Evolutionary conservation across 352 stramenopile genomes (phyloP).

Genomic region (Globisporangium perplexum): DNA sequence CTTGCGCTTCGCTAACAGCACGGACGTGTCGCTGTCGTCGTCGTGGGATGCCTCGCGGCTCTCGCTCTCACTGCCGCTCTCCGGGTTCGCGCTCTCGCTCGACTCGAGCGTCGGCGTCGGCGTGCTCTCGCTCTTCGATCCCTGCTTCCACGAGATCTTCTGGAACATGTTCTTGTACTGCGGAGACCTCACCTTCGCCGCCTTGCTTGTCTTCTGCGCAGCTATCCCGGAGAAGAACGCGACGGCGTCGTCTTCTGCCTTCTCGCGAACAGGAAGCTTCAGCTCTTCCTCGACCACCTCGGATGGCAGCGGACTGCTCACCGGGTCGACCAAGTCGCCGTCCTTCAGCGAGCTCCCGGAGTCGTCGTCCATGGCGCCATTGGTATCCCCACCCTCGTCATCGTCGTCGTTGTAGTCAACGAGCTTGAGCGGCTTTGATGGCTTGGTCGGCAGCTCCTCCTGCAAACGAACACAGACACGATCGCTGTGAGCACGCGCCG

Average conservation of each 20-base stretch:
- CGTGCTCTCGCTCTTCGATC: slow-evolving; percentile 12
- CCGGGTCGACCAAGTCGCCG: slow-evolving; percentile 18
- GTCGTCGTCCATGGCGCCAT: slow-evolving; percentile 31
- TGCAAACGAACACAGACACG: slow-evolving; percentile 13
- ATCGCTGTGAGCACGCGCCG: background rate
- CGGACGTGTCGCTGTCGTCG: slow-evolving; percentile 16
- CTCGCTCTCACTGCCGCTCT: slow-evolving; percentile 31
- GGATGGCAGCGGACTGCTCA: slow-evolving; percentile 14
- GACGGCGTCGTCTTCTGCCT: slow-evolving; percentile 40
- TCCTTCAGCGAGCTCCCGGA: slow-evolving; percentile 24
- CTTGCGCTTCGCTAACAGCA: slow-evolving; percentile 50
- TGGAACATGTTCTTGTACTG: slow-evolving; percentile 78
- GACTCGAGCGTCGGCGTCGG: slow-evolving; percentile 13
- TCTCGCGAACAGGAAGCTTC: slow-evolving; percentile 52
- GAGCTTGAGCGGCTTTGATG: slow-evolving; percentile 64
- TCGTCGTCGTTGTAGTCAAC: slow-evolving; percentile 73
- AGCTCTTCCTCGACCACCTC: slow-evolving; percentile 37
- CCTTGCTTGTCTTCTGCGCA: slow-evolving; percentile 36
- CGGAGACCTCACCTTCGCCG: slow-evolving; percentile 34
- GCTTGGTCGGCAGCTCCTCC: slow-evolving; percentile 39
- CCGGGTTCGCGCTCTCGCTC: slow-evolving; percentile 3
- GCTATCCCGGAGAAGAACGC: slow-evolving; percentile 45
- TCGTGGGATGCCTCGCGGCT: slow-evolving; percentile 4
- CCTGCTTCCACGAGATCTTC: slow-evolving; percentile 66
- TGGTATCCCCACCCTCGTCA: slow-evolving; percentile 57